Evolutionary conservation across 1,284 basidiomycete species (phyloP), one percentile per base, ranked within the genome.

Genomic region (Cryptococcus sp.): DNA sequence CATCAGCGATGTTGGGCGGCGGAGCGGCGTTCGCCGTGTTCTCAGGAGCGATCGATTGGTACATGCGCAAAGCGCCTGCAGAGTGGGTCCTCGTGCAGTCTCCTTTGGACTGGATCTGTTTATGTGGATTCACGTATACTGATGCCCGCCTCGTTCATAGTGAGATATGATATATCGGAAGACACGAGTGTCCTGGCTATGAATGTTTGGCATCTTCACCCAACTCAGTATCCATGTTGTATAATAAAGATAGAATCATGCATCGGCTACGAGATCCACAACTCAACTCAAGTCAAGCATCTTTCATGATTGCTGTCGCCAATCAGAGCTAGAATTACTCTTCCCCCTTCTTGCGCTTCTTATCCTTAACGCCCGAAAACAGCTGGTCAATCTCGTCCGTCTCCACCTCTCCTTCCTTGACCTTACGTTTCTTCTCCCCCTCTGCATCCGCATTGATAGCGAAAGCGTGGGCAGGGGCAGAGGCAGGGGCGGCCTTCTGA

Each of bases 11-110:
- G 27, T 65, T 93, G 23, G 86, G 87, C 54, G 93, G 93, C 69
- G 93, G 90, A 27, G 62, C 90, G 1, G 91, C 88, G 1, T 97
- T 97, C 72, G 91, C 91, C 17, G 91, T 88, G 0, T 97, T 96
- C 80, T 94, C 91, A 17, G 86, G 86, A 1, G 91, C 83, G 10
- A 94, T 96, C 70, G 93, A 96, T 76, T 72, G 87, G 69, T 95
- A 91, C 75, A 80, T 97, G 67, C 84, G 90, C 73, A 84, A 89
- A 78, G 89, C 93, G 74, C 83, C 91, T 20, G 76, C 89, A 71
- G 91, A 94, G 89, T 93, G 78, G 77, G 89, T 84, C 16, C n/a
- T n/a, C n/a, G n/a, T n/a, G n/a, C n/a, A n/a, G 15, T 41, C 16
- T 40, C 10, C 20, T 27, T 27, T 3, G 35, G 8, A 35, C 15